Evolutionary conservation across 495 filamentous ascomycete genomes (phyloP), one percentile per base, ranked within the genome.

Genomic region (Apodospora peruviana): DNA sequence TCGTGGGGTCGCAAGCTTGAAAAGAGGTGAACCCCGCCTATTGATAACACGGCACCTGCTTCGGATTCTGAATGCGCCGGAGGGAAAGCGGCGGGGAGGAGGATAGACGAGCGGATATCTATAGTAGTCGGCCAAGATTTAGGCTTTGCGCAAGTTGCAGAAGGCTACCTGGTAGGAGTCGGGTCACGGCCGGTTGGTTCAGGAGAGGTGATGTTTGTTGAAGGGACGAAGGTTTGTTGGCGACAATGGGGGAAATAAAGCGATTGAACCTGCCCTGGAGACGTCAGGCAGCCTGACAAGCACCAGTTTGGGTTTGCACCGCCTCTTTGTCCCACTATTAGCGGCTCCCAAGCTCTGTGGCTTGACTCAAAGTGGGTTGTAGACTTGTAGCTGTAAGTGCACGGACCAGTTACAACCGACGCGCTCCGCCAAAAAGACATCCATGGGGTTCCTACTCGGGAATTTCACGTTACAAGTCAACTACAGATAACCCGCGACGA

Each of bases 31-130:
- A 32, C 27, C 27, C 27, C 27, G 27, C 27, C 27, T 32, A 32
- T 7, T 32, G 27, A 32, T 32, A 32, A 32, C 27, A 32, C 27
- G 14, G 27, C 27, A 32, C 27, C 27, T 32, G 27, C 7, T 32
- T 7, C 14, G 7, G 14, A 32, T 84, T 86, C 4, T 93, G 93
- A 50, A 98, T 98, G 8, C 27, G 27, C 27, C 27, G 27, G 27
- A 32, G 7, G 7, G 14, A 14, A 32, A 32, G 14, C 7, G 27
- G 27, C 27, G 14, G 27, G 7, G 27, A 32, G 7, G 14, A 32
- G n/a, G n/a, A n/a, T n/a, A n/a, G n/a, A n/a, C n/a, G n/a, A n/a
- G n/a, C n/a, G n/a, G n/a, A n/a, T n/a, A n/a, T n/a, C n/a, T n/a
- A n/a, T n/a, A n/a, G n/a, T n/a, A n/a, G n/a, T n/a, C n/a, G n/a